These are phyloP conservation scores for Zizania palustris DNA, from an alignment of 202 grass and related monocot genomes.

Conservation along the genomic window DNA sequence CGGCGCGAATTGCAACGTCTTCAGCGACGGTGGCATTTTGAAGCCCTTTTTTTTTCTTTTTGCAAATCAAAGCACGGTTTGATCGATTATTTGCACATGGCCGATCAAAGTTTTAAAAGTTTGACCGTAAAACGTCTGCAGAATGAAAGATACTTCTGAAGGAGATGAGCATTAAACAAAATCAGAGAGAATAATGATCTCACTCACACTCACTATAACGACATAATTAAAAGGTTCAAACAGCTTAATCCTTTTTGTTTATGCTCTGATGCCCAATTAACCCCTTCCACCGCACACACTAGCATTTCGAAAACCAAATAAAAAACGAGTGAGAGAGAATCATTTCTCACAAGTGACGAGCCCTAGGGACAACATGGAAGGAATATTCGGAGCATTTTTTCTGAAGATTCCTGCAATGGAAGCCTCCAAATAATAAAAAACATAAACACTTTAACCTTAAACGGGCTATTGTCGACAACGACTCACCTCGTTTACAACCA, in stretches of 20 bases:
- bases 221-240: not conserved
- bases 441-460: constrained; percentile 23
- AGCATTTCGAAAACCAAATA: not conserved
- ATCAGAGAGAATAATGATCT: not conserved
- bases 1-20: no score
- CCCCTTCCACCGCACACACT: not conserved
- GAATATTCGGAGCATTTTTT: constrained; percentile 51
- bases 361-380: constrained; percentile 7
- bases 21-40: no score
- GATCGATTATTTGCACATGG: no score
- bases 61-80: no score
- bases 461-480: constrained; percentile 34
- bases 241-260: not conserved
- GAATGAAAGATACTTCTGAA: no score
- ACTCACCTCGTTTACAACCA: constrained; percentile 13
- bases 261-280: not conserved
- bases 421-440: constrained; percentile 29
- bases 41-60: no score
- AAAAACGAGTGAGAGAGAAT: not conserved
- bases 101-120: no score
- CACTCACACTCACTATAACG: not conserved
- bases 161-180: not conserved
- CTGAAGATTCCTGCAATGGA: constrained; percentile 37
- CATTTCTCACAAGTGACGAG: constrained; percentile 29
- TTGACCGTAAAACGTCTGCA: no score